These are phyloP conservation scores for Opeltia flavorubescens DNA, from an alignment of 495 filamentous ascomycete genomes.

Conservation along the genomic window DNA sequence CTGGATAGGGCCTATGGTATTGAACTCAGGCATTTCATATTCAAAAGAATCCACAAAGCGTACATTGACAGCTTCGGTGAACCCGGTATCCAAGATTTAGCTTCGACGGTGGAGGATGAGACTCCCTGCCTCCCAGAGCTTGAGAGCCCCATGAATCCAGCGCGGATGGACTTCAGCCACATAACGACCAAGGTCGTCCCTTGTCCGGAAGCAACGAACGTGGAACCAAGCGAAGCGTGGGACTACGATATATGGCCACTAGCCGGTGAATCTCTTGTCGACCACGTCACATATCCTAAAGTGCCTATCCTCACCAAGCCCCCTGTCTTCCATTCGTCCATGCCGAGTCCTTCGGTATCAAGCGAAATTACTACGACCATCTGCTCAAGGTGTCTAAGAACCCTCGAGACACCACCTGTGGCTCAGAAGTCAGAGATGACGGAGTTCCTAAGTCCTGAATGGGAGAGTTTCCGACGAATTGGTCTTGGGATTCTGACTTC, in stretches of 20 bases:
- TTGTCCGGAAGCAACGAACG: not conserved
- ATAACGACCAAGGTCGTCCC: no score
- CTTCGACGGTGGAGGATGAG: not conserved
- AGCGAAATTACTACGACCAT: not conserved
- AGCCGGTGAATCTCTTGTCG: not conserved
- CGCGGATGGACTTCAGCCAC: no score
- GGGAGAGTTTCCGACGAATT: not conserved
- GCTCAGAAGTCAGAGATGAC: not conserved
- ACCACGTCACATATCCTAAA: not conserved
- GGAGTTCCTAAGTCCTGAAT: not conserved
- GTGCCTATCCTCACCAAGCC: not conserved
- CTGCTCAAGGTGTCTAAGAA: not conserved
- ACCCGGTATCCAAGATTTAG: constrained; percentile 10
- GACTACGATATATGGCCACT: not conserved
- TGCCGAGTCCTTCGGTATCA: not conserved
- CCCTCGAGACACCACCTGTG: not conserved
- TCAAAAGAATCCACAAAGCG: constrained; percentile 9
- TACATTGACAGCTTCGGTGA: constrained; percentile 8
- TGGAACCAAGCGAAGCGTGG: not conserved
- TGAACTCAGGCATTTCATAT: constrained; percentile 2
- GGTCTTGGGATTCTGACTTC: not conserved
- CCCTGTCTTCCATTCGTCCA: not conserved
- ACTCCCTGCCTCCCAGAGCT: not conserved
- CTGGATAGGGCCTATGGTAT: constrained; percentile 11
- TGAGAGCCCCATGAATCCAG: not conserved